These are phyloP conservation scores for Colletotrichum orchidophilum DNA, from an alignment of 2,329 filamentous ascomycete genomes.

Conservation along the genomic window DNA sequence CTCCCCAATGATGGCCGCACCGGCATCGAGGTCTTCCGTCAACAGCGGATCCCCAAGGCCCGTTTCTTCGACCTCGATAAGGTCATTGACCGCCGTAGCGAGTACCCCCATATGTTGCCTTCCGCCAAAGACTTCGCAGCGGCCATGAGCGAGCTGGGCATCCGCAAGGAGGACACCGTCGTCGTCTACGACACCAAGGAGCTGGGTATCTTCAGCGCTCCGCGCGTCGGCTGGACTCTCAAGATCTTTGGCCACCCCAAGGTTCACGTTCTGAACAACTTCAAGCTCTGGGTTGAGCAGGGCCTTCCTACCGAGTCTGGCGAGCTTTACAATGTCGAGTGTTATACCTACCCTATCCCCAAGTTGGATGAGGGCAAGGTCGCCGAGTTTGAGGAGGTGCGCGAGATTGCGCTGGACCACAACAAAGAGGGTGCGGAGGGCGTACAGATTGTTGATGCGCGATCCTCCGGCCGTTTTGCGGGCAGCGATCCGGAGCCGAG, in stretches of 20 bases:
- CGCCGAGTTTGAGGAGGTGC: slow-evolving; percentile 83
- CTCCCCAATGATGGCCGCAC: slow-evolving; percentile 89
- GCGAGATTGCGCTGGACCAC: slow-evolving; percentile 76
- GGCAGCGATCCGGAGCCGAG: slow-evolving; percentile 88
- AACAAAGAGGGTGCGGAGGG: slow-evolving; percentile 86
- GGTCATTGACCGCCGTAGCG: slow-evolving; percentile 85
- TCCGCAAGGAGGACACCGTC: slow-evolving; percentile 85
- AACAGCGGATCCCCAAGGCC: slow-evolving; percentile 85
- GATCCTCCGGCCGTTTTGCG: slow-evolving; percentile 81
- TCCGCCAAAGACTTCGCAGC: slow-evolving; percentile 81
- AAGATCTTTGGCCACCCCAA: slow-evolving; percentile 87
- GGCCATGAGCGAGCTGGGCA: slow-evolving; percentile 89
- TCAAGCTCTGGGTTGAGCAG: slow-evolving; percentile 89
- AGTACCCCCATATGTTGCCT: slow-evolving; percentile 97
- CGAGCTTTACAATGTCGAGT: slow-evolving; percentile 73
- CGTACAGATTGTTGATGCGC: slow-evolving; percentile 89
- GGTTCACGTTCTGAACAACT: slow-evolving; percentile 95
- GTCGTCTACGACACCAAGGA: slow-evolving; percentile 96
- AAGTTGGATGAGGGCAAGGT: slow-evolving; percentile 72
- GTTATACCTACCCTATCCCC: slow-evolving; percentile 71
- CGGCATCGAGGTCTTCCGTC: slow-evolving; percentile 82
- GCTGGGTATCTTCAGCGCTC: slow-evolving; percentile 92
- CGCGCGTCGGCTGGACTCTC: slow-evolving; percentile 93
- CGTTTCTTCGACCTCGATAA: slow-evolving; percentile 97
- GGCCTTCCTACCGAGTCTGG: slow-evolving; percentile 86